Conservation (phyloP, 2,329 filamentous ascomycete species). For the Tolypocladium nubicola region DNA sequence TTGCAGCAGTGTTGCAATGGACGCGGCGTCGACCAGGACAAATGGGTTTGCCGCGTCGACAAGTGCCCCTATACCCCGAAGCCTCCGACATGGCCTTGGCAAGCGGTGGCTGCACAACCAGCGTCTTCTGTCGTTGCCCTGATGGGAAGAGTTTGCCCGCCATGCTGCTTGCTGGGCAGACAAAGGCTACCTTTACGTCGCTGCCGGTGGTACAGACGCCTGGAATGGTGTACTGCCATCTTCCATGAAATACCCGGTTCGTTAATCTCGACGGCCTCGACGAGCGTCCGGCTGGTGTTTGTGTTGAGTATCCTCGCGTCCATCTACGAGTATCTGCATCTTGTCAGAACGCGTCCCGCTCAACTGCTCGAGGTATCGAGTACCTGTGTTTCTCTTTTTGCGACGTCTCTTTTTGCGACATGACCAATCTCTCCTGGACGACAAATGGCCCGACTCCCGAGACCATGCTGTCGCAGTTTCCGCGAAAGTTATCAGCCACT, state of each 20-base stretch:
- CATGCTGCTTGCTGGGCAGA: constrained; percentile 48
- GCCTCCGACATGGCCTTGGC: background rate
- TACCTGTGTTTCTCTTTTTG: constrained; percentile 13
- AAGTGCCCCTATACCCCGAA: constrained; percentile 21
- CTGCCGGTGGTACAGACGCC: constrained; percentile 45
- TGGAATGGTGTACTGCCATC: constrained; percentile 44
- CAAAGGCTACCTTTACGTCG: constrained; percentile 46
- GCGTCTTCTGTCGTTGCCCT: constrained; percentile 33
- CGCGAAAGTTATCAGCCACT: constrained; percentile 42
- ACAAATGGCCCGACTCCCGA: constrained; percentile 50
- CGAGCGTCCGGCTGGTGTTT: constrained; percentile 47
- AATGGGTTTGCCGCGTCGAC: constrained; percentile 28
- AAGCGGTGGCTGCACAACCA: background rate
- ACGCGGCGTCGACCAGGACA: constrained; percentile 36
- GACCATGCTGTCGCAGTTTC: constrained; percentile 56
- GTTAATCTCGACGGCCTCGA: constrained; percentile 40
- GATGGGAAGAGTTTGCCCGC: constrained; percentile 50
- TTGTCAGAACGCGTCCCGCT: no score
- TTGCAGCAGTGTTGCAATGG: background rate
- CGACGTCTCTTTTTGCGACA: constrained; percentile 11
- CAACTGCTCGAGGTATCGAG: no score
- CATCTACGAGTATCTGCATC: constrained; percentile 7
- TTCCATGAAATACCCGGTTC: constrained; percentile 33
- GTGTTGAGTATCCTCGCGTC: constrained; percentile 45
- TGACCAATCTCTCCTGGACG: constrained; percentile 35